Conservation (phyloP, 2,329 filamentous ascomycete genomes). For the Xylariaceae sp. region DNA sequence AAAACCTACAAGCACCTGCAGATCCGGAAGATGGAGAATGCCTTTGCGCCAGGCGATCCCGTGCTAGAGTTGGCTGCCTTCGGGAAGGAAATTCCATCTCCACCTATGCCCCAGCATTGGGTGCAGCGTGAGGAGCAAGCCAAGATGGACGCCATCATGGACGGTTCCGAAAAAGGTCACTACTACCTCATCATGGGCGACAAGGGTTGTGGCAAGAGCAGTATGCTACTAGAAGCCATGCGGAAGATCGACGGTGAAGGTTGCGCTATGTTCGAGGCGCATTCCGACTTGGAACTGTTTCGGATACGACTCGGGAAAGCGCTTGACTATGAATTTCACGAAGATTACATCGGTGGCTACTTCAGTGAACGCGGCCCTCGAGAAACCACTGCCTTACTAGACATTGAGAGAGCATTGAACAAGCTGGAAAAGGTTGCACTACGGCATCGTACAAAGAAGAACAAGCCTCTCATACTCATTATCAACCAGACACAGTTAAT, state of each 20-base stretch:
- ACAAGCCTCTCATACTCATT: slow-evolving; percentile 83
- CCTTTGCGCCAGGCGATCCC: slow-evolving; percentile 91
- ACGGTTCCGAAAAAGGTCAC: slow-evolving; percentile 75
- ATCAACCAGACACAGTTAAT: slow-evolving; percentile 94
- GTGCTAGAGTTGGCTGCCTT: slow-evolving; percentile 80
- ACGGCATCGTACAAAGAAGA: slow-evolving; percentile 64
- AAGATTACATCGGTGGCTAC: slow-evolving; percentile 95
- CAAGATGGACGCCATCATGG: slow-evolving; percentile 82
- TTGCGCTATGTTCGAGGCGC: slow-evolving; percentile 94
- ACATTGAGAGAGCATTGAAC: slow-evolving; percentile 96
- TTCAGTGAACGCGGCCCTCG: slow-evolving; percentile 94
- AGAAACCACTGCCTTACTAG: slow-evolving; percentile 88
- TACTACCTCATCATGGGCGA: slow-evolving; percentile 94
- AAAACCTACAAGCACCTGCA: slow-evolving; percentile 88
- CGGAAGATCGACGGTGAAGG: slow-evolving; percentile 87
- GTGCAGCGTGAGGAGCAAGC: slow-evolving; percentile 82
- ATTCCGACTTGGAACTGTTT: slow-evolving; percentile 94
- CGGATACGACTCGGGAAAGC: slow-evolving; percentile 91
- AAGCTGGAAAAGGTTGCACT: slow-evolving; percentile 97
- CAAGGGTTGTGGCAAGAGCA: slow-evolving; percentile 95
- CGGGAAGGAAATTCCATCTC: slow-evolving; percentile 60
- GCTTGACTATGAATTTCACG: slow-evolving; percentile 94
- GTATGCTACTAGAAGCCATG: slow-evolving; percentile 96
- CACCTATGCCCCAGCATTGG: slow-evolving; percentile 69
- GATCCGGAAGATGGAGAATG: slow-evolving; percentile 89